Conservation (phyloP, 2,329 filamentous ascomycete species). For the Remersonia thermophila region DNA sequence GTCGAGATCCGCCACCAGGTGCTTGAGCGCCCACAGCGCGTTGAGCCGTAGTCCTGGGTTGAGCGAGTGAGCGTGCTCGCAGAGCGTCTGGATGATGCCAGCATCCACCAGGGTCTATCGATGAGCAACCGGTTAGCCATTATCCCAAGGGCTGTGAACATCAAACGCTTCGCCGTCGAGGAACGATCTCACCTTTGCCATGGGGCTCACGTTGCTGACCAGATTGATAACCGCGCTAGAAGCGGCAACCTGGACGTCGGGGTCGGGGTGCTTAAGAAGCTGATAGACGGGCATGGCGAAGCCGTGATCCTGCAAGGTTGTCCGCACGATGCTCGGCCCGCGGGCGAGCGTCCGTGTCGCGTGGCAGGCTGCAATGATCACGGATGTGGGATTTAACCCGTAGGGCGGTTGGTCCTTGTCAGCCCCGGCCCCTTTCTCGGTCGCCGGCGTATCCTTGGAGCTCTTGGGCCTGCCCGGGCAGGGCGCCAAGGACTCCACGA, state of each 20-base stretch:
- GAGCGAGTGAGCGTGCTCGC: constrained; percentile 69
- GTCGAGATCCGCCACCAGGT: constrained; percentile 63
- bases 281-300: constrained; percentile 66
- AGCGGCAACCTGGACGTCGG: constrained; percentile 75
- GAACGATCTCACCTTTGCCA: constrained; percentile 58
- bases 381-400: constrained; percentile 61
- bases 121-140: constrained; percentile 8
- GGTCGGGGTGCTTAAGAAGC: constrained; percentile 60
- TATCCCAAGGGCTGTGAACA: too few relatives aligned
- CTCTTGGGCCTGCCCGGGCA: constrained; percentile 41
- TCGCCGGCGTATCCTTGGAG: constrained; percentile 29
- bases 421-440: constrained; percentile 20
- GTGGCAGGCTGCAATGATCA: constrained; percentile 76
- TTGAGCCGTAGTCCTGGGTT: constrained; percentile 72
- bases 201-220: constrained; percentile 77
- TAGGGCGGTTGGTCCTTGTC: constrained; percentile 26
- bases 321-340: constrained; percentile 73
- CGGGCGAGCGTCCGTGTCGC: constrained; percentile 70
- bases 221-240: constrained; percentile 78
- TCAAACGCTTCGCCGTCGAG: too few relatives aligned
- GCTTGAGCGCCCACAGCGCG: constrained; percentile 87
- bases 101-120: constrained; percentile 49
- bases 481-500: constrained; percentile 63
- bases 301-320: constrained; percentile 74
- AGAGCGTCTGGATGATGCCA: constrained; percentile 65